Evolutionary conservation across 768 basidiomycete species (phyloP), one percentile per base, ranked within the genome.

Genomic region (Lyophyllum decastes): DNA sequence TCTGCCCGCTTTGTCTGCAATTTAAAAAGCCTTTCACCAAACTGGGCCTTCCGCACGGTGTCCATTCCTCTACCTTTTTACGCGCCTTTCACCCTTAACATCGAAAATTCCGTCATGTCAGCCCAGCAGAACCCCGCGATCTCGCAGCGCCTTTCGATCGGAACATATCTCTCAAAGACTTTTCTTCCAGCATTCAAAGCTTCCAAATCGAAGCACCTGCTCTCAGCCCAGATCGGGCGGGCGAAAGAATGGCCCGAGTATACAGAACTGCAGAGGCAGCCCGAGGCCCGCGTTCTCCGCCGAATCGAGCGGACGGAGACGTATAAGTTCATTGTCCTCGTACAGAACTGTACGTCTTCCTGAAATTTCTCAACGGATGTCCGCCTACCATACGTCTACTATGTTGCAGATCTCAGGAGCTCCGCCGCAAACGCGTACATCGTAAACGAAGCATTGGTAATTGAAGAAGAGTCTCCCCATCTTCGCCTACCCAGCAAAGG

Each of bases 171-270:
- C 24, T 44, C 51, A 10, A 49, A 46, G 21, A 52, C 45, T 8
- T 53, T 30, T 34, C 59, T 64, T 25, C 64, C 64, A 3, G 49
- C 61, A 2, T 62, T 64, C 43, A 51, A 55, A 11, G 54, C 44
- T 17, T 54, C 59, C 45, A 47, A 52, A 1, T 49, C 52, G 12
- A 34, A 40, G 25, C 34, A 24, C 2, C 46, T 51, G 11, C 52
- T 58, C 27, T 51, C 56, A n/a, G 48, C 40, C 8, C 44, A 49
- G 26, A 33, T 55, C 0, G n/a, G n/a, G n/a, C 60, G 53, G 21
- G 61, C 64, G 21, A 47, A 52, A 9, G 12, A 24, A 24, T 64
- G 64, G 64, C 64, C 64, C n/a, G 22, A 54, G 38, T 64, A 64
- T 30, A 21, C 53, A 8, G 64, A 62, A 34, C 54, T 64, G 30